A percentile compares a stretch with the other conserved stretches of the same genome.
phyloP scores from a whole-genome alignment of 768 basidiomycete genomes.

The Hygrophoropsis aurantiaca region DNA sequence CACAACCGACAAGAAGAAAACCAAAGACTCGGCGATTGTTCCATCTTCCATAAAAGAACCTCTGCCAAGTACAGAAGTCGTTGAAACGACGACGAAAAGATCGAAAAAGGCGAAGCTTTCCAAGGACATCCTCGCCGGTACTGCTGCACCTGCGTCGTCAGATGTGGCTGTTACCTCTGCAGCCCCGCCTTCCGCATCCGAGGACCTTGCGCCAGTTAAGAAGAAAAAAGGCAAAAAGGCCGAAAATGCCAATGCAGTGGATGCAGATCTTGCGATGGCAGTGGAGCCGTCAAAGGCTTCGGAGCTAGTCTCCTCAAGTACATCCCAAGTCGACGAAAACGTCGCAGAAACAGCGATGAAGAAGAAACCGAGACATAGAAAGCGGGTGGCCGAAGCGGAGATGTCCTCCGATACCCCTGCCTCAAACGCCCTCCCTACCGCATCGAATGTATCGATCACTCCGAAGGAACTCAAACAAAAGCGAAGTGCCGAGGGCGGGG shows the following conservation, averaged over 20 bases:
- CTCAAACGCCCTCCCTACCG: constrained; percentile 1
- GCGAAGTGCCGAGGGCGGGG: constrained; percentile 38
- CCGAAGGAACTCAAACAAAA: constrained; percentile 57
- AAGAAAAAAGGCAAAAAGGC: constrained; percentile 1
- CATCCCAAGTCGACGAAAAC: neutral
- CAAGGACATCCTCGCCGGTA: constrained; percentile 10
- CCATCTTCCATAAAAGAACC: neutral
- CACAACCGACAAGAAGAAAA: constrained; percentile 4
- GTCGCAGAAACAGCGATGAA: constrained; percentile 11
- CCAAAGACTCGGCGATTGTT: constrained; percentile 5
- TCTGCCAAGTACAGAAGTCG: neutral
- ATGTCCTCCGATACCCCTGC: constrained; percentile 9
- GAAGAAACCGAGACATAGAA: constrained; percentile 4
- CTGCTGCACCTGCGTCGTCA: constrained; percentile 1
- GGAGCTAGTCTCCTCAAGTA: neutral
- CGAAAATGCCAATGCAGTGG: constrained; percentile 5
- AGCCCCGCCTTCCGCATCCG: no score
- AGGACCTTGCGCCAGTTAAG: constrained; percentile 2
- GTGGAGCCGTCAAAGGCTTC: neutral
- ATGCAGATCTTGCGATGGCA: neutral
- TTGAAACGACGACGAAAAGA: constrained; percentile 2
- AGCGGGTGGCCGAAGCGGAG: constrained; percentile 5
- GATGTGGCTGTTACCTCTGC: no score
- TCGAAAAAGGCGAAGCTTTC: constrained; percentile 16
- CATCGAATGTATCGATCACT: constrained; percentile 22